A percentile compares a stretch with the other conserved stretches of the same genome.
Conservation (phyloP, 176 grass and related monocot species). For the Thinopyrum elongatum region DNA sequence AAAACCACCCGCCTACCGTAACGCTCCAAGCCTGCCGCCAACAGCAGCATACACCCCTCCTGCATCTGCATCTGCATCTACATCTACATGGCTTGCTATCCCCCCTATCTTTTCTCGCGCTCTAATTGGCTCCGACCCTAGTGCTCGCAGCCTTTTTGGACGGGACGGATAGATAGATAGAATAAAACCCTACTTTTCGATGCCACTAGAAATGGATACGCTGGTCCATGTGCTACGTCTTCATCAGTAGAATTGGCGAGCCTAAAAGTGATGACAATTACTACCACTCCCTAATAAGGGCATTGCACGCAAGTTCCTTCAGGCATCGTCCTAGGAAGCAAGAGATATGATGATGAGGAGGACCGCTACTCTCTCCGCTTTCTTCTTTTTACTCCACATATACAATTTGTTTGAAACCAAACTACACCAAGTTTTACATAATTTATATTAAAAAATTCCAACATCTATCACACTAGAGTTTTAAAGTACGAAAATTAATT, state of each 20-base stretch:
- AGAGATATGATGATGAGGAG: no score
- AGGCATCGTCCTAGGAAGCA: background rate
- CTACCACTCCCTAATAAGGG: background rate
- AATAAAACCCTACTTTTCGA: background rate
- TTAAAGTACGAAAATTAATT: no score
- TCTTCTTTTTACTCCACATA: no score
- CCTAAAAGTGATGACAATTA: background rate
- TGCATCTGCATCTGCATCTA: background rate
- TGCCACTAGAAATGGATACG: background rate
- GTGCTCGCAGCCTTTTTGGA: background rate
- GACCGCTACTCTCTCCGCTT: no score
- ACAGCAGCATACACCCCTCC: background rate
- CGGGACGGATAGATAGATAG: background rate
- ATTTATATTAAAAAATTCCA: no score
- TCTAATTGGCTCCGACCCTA: background rate
- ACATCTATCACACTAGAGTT: no score
- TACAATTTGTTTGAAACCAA: no score
- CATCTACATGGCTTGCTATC: background rate
- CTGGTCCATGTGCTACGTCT: background rate
- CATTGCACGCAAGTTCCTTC: background rate
- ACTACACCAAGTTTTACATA: no score
- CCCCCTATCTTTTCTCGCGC: background rate
- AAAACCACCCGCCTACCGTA: background rate
- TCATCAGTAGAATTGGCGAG: background rate
- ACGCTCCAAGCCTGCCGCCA: background rate